Evolutionary conservation across 1,284 basidiomycete species (phyloP), one percentile per base, ranked within the genome.

Genomic region (Rhodofomes roseus): DNA sequence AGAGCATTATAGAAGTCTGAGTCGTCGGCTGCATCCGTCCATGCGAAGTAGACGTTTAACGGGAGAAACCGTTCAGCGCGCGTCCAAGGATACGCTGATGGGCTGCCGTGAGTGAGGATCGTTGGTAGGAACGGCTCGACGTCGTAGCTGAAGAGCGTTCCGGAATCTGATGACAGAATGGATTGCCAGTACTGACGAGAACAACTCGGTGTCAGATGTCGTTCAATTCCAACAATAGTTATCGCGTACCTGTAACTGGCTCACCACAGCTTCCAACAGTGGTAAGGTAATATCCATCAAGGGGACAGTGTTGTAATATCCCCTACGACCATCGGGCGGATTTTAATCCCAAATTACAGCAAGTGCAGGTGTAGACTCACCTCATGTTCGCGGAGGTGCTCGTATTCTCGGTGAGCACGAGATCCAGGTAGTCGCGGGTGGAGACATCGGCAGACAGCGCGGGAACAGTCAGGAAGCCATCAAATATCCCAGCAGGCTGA

Each of bases 41-140:
- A 87, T 0, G 74, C 76, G 61, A 70, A 77, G 66, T 79, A 79
- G 40, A 86, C 67, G 66, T 81, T 79, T 41, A 82, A 70, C 1
- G 83, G 84, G 5, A 77, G 67, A 54, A 79, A 63, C 6, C 71
- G 71, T 6, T 61, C 64, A 1, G 69, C 62, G 54, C 83, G 79
- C 18, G 71, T 65, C 1, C 80, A 77, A 4, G 82, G 83, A 65
- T 77, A 85, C 0, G 82, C 82, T 1, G 81, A 74, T 3, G 56
- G 70, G n/a, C 70, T 59, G 53, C 70, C 74, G 64, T 83, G 78
- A 1, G 69, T 67, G 65, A 81, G 76, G 59, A 82, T 64, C 20
- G 65, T 68, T 0, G 79, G 68, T 4, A 83, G 74, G 77, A 86
- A 86, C 5, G 82, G 81, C 60, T 87, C 83, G 59, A 84, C 74